phyloP scores from a whole-genome alignment of 208 protist genomes.

The Leishmania tropica region DNA sequence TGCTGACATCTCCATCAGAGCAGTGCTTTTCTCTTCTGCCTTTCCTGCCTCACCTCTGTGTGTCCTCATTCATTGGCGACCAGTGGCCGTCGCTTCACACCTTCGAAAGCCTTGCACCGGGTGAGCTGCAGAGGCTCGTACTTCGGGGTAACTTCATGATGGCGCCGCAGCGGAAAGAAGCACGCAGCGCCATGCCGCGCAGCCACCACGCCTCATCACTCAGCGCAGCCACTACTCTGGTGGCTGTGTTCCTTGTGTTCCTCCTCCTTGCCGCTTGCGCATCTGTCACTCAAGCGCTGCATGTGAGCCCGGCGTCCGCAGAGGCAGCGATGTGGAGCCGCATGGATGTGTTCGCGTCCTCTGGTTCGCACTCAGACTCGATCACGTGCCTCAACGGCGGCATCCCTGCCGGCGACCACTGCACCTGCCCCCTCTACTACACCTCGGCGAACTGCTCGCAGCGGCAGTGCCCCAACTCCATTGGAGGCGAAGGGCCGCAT shows the following conservation, averaged over 20 bases:
- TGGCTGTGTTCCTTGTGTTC: background rate
- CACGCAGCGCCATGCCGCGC: background rate
- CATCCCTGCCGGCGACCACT: constrained; percentile 26
- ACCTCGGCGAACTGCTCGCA: constrained; percentile 45
- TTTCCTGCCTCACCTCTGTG: too few species aligned
- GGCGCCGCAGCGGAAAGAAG: background rate
- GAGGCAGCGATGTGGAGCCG: background rate
- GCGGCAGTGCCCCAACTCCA: constrained; percentile 71
- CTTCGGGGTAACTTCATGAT: background rate
- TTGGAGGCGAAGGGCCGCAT: constrained; percentile 36
- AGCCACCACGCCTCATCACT: too few species aligned
- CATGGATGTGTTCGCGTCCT: background rate
- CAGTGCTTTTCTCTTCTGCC: background rate
- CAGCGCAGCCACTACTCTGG: background rate
- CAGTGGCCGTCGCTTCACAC: background rate
- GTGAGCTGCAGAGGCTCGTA: background rate
- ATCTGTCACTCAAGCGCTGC: background rate
- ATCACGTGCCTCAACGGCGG: constrained; percentile 65
- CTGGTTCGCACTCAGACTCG: background rate
- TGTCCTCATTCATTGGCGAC: background rate
- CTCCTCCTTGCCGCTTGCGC: background rate
- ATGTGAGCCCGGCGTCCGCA: background rate
- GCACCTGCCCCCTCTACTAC: constrained; percentile 70
- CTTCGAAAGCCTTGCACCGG: background rate
- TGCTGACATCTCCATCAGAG: background rate